phyloP scores from a whole-genome alignment of 1,284 basidiomycete species.

The Thecaphora thlaspeos region DNA sequence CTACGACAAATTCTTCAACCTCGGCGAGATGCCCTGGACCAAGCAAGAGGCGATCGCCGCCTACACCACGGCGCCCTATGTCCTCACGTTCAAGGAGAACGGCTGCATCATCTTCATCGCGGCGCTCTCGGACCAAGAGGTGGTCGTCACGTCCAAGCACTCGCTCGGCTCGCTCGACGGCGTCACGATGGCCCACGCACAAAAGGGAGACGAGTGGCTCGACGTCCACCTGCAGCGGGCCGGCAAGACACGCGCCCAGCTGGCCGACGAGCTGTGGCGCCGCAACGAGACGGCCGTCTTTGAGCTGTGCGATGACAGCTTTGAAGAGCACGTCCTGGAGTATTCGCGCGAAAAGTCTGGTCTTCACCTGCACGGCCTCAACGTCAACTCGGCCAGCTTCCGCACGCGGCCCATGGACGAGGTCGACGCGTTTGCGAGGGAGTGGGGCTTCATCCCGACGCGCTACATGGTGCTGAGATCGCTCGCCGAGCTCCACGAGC shows the following conservation, averaged over 20 bases:
- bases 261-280: slow-evolving; percentile 76
- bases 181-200: slow-evolving; percentile 65
- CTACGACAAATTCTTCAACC: slow-evolving; percentile 99
- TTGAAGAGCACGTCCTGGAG: slow-evolving; percentile 93
- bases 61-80: slow-evolving; percentile 78
- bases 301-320: slow-evolving; percentile 89
- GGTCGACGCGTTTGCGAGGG: slow-evolving; percentile 71
- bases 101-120: slow-evolving; percentile 98
- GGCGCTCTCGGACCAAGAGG: slow-evolving; percentile 71
- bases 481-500: slow-evolving; percentile 70
- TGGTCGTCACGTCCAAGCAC: slow-evolving; percentile 90
- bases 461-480: slow-evolving; percentile 66
- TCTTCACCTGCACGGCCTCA: slow-evolving; percentile 82
- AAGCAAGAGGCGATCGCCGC: slow-evolving; percentile 59
- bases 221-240: slow-evolving; percentile 68
- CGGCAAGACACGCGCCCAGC: slow-evolving; percentile 70
- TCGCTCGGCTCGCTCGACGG: slow-evolving; percentile 39
- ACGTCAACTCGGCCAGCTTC: slow-evolving; percentile 72
- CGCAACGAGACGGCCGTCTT: slow-evolving; percentile 80
- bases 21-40: slow-evolving; percentile 91
- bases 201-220: slow-evolving; percentile 81
- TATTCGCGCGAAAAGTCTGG: slow-evolving; percentile 81
- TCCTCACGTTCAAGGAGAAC: slow-evolving; percentile 90
- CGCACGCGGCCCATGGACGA: slow-evolving; percentile 65
- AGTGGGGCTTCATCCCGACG: slow-evolving; percentile 90